phyloP scores from a whole-genome alignment of 805 yeast species.

The Cyberlindnera sargentensis region DNA sequence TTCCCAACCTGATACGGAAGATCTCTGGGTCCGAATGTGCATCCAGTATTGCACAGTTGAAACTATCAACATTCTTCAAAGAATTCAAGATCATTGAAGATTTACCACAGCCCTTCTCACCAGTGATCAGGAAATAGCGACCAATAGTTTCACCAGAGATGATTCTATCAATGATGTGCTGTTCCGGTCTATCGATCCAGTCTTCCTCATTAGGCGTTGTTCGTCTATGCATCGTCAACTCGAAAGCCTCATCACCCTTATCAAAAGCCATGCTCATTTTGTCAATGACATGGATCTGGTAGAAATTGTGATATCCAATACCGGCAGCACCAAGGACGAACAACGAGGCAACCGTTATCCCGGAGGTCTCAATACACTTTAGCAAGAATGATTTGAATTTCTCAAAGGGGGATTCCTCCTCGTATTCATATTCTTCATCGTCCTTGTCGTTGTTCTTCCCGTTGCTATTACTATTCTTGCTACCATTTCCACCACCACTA shows the following conservation, averaged over 20 bases:
- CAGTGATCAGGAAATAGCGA: slow-evolving; percentile 63
- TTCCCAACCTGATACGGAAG: slow-evolving; percentile 68
- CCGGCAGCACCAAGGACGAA: slow-evolving; percentile 69
- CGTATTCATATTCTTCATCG: slow-evolving; percentile 9
- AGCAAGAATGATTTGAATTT: slow-evolving; percentile 11
- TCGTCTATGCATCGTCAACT: slow-evolving; percentile 43
- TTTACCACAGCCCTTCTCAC: slow-evolving; percentile 86
- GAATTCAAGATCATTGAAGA: slow-evolving; percentile 69
- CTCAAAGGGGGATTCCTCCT: slow-evolving; percentile 12
- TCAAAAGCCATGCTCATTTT: slow-evolving; percentile 66
- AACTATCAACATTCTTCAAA: slow-evolving; percentile 54
- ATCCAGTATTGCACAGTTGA: slow-evolving; percentile 63
- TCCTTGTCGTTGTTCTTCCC: slow-evolving; percentile 5
- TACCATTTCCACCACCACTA: slow-evolving; percentile 3
- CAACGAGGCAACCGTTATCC: slow-evolving; percentile 64
- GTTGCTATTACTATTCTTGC: slow-evolving; percentile 4
- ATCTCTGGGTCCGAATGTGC: slow-evolving; percentile 86
- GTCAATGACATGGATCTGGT: slow-evolving; percentile 48
- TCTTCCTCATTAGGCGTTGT: slow-evolving; percentile 33
- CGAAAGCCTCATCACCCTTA: slow-evolving; percentile 57
- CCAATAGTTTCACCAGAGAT: slow-evolving; percentile 60
- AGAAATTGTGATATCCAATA: slow-evolving; percentile 56
- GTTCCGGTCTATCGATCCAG: slow-evolving; percentile 73
- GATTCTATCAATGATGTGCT: slow-evolving; percentile 53
- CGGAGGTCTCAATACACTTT: slow-evolving; percentile 59